Percentiles rank a stretch among this genome's conserved stretches.
phyloP scores from a whole-genome alignment of 805 yeast genomes.

The Candida yuanshanica region DNA sequence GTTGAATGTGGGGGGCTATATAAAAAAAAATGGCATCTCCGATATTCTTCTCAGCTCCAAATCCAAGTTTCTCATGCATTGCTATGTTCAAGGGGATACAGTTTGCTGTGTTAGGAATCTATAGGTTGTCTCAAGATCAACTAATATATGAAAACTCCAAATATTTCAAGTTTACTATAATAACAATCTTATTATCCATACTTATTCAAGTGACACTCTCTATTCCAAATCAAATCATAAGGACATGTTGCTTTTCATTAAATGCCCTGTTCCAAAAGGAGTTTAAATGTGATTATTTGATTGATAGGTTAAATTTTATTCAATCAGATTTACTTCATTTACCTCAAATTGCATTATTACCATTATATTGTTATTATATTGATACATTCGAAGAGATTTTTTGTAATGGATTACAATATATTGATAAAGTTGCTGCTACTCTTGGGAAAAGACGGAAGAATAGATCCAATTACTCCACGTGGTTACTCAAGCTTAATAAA shows the following conservation, averaged over 20 bases:
- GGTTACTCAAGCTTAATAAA: constrained; percentile 1
- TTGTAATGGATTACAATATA: constrained; percentile 8
- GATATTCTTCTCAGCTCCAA: constrained; percentile 15
- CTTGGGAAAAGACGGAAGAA: not conserved
- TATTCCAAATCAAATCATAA: constrained; percentile 1
- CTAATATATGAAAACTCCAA: constrained; percentile 10
- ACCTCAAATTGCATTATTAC: constrained; percentile 1
- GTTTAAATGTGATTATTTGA: not conserved
- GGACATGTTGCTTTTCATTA: not conserved
- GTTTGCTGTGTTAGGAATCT: constrained; percentile 14
- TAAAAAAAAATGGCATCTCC: constrained; percentile 16
- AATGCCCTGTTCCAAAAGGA: not conserved
- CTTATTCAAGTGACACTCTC: constrained; percentile 1
- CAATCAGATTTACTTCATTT: constrained; percentile 2
- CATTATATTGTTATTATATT: constrained; percentile 3
- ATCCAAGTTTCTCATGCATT: constrained; percentile 9
- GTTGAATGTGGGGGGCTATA: too few species aligned
- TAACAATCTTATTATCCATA: constrained; percentile 9
- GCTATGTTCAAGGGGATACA: constrained; percentile 15
- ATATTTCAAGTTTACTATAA: constrained; percentile 8
- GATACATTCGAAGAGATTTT: constrained; percentile 11
- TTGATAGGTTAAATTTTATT: not conserved
- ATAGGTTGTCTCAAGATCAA: constrained; percentile 14
- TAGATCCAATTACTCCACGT: constrained; percentile 1
- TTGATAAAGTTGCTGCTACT: constrained; percentile 7